Evolutionary conservation across 768 basidiomycete species (phyloP).

Genomic region (Nevesoporus exiguus): DNA sequence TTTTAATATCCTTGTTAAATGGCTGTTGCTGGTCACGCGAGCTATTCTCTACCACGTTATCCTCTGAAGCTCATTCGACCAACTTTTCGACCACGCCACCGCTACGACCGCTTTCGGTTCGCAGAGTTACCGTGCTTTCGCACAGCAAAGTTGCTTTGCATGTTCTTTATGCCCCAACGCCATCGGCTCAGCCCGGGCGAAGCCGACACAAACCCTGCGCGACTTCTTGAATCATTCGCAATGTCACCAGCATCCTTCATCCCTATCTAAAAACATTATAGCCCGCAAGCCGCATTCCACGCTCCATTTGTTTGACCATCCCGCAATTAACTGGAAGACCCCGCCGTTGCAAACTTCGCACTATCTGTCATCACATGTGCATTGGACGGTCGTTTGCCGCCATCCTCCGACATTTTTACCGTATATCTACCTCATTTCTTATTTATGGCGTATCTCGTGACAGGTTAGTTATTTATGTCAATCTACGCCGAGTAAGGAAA

Average conservation of each 20-base stretch:
- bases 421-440: constrained; percentile 16
- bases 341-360: constrained; percentile 9
- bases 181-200: constrained; percentile 11
- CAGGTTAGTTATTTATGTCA: constrained; percentile 29
- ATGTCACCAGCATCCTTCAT: constrained; percentile 18
- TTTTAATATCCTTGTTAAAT: constrained; percentile 3
- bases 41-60: not conserved
- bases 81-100: constrained; percentile 7
- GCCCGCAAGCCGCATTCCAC: constrained; percentile 26
- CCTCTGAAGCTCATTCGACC: not conserved
- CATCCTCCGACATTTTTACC: constrained; percentile 13
- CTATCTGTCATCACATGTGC: constrained; percentile 28
- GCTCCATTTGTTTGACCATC: constrained; percentile 32
- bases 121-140: constrained; percentile 8
- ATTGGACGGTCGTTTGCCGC: constrained; percentile 31
- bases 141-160: constrained; percentile 15
- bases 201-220: constrained; percentile 8
- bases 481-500: constrained; percentile 24
- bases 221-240: constrained; percentile 12
- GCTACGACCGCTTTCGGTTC: constrained; percentile 12
- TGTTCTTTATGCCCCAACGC: constrained; percentile 16
- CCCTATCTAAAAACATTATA: constrained; percentile 18
- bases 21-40: constrained; percentile 8
- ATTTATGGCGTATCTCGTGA: constrained; percentile 34
- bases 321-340: constrained; percentile 14